Base-by-base conservation (phyloP, 495 filamentous ascomycete genomes). In the Aspergillus bridgeri region DNA sequence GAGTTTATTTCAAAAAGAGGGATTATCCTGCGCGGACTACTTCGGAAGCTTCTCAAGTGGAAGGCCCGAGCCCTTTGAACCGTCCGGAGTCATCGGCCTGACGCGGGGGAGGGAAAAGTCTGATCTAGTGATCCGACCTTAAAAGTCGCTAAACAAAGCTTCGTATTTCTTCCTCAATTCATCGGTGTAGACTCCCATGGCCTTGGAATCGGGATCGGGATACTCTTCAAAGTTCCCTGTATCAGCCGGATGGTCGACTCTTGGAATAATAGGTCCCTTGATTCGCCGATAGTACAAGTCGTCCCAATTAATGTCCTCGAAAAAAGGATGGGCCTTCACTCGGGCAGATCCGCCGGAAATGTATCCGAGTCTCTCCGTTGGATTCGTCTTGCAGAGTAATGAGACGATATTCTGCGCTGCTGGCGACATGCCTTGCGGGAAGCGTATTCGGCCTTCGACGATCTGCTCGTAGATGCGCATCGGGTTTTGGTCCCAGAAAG, bases 401-500 rank as follows among this genome's bases (percentile, higher is more conserved):
- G 83, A 82, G 63, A 98, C 90, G 54, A 98, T 88, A 67, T 91
- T 86, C 63, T 90, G 85, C 8, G 93, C 91, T 53, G 87, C 85
- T 19, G 83, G 68, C 20, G 87, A 86, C 76, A 97, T 87, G 52
- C 65, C 73, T 3, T 64, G 66, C 11, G 70, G 72, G 55, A 70
- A 75, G 45, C 69, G 70, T 23, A 76, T 54, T 19, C 61, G 72
- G 21, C 75, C 75, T 63, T 76, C 72, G 18, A 77, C 72, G 42
- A 79, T 79, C 47, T 79, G 75, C 73, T 96, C 92, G 75, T 98
- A 98, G 55, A 97, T 96, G 66, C 94, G 92, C 66, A 97, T 94
- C 0, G 92, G 92, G 63, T 94, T 96, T 51, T 90, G 85, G 67
- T 96, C 90, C 89, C 93, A 98, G 72, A 98, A 98, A 2, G 94